Percentiles rank a stretch among this genome's conserved stretches.
These are phyloP conservation scores for Phragmites australis DNA, from an alignment of 176 grass and related monocot species.

Conservation along the genomic window DNA sequence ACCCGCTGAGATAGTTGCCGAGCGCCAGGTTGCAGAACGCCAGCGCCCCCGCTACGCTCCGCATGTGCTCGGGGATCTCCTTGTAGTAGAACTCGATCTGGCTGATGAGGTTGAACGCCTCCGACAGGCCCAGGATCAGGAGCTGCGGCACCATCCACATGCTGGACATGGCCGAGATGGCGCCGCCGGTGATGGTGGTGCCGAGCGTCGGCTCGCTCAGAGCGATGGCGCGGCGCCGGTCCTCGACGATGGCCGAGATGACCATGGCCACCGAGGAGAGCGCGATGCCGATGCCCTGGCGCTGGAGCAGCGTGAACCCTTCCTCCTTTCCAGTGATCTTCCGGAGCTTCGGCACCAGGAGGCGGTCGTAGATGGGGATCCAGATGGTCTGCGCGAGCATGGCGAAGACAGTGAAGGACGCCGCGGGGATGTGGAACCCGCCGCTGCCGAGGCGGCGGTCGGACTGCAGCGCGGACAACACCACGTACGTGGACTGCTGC, in stretches of 20 bases:
- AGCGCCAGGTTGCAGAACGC: slow-evolving; percentile 86
- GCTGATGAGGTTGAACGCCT: slow-evolving; percentile 97
- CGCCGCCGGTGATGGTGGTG: slow-evolving; percentile 44
- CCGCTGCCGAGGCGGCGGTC: slow-evolving; percentile 68
- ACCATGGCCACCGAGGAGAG: slow-evolving; percentile 80
- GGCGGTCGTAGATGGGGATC: slow-evolving; percentile 88
- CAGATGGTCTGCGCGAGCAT: slow-evolving; percentile 87
- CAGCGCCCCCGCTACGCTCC: slow-evolving; percentile 85
- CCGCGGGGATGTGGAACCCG: slow-evolving; percentile 75
- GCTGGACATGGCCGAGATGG: slow-evolving; percentile 76
- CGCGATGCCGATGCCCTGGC: slow-evolving; percentile 87
- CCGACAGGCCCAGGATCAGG: slow-evolving; percentile 75
- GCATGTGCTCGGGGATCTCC: slow-evolving; percentile 98
- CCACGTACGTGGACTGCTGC: slow-evolving; percentile 88
- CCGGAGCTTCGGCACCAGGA: slow-evolving; percentile 59
- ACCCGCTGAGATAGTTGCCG: slow-evolving; percentile 84
- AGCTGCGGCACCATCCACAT: slow-evolving; percentile 96
- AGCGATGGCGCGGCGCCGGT: slow-evolving; percentile 58
- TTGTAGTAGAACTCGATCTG: slow-evolving; percentile 99
- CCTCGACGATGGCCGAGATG: slow-evolving; percentile 71
- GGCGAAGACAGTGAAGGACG: slow-evolving; percentile 85
- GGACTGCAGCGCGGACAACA: slow-evolving; percentile 78
- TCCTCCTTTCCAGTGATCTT: slow-evolving; percentile 56
- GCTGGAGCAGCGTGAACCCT: slow-evolving; percentile 71
- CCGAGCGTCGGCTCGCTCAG: slow-evolving; percentile 51